A percentile compares a stretch with the other conserved stretches of the same genome.
Evolutionary conservation across 2,329 filamentous ascomycete species (phyloP).

Genomic region (Plectosphaerella plurivora): DNA sequence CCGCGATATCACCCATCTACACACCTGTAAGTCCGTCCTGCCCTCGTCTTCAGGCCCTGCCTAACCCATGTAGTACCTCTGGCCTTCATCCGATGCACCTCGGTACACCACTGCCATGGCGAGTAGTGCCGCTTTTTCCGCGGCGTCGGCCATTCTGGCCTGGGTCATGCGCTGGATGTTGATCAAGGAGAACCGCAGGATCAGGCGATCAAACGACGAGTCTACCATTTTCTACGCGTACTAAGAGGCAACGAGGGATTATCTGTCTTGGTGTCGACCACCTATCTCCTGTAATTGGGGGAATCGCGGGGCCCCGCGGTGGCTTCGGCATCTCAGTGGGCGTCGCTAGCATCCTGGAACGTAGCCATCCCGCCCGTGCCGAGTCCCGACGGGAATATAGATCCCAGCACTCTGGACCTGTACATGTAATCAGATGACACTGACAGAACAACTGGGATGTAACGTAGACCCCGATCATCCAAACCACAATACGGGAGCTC

Average conservation of each 20-base stretch:
- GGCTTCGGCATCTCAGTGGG: no score
- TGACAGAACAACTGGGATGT: no score
- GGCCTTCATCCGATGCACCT: constrained; percentile 30
- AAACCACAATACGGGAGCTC: no score
- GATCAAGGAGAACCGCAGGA: constrained; percentile 15
- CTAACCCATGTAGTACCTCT: constrained; percentile 23
- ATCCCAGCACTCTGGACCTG: no score
- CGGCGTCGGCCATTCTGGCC: constrained; percentile 16
- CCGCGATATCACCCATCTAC: constrained; percentile 13
- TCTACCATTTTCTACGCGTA: constrained; percentile 9
- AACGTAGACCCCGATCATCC: no score
- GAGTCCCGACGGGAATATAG: no score
- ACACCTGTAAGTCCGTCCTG: constrained; percentile 7
- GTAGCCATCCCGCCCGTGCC: no score
- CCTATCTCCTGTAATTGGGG: no score
- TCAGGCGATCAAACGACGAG: constrained; percentile 8
- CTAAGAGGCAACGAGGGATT: not conserved
- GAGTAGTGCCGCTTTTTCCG: constrained; percentile 9
- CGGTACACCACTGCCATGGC: constrained; percentile 32
- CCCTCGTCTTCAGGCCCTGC: not conserved
- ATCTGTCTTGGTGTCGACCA: no score
- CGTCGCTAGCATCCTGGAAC: no score
- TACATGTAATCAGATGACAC: no score
- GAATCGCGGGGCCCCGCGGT: no score
- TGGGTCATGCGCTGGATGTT: constrained; percentile 19